Evolutionary conservation across 352 stramenopile genomes (phyloP).

Genomic region (Globisporangium splendens): DNA sequence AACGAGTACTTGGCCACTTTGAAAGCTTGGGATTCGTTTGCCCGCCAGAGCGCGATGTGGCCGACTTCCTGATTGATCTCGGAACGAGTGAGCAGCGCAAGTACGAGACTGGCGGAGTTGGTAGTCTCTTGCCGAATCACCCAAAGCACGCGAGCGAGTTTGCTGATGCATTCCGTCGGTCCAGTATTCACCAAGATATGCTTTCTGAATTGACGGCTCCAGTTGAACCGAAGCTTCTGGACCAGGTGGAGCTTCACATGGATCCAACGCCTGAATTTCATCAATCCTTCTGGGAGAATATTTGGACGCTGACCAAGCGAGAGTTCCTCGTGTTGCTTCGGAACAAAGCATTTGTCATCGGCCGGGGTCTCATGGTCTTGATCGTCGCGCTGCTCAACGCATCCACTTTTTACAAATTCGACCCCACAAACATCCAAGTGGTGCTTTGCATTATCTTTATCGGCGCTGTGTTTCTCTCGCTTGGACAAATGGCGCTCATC

Average conservation of each 20-base stretch:
- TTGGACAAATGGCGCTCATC: constrained; percentile 13
- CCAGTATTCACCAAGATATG: constrained; percentile 28
- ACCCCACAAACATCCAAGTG: constrained; percentile 7
- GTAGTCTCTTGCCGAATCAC: constrained; percentile 6
- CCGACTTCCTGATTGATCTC: constrained; percentile 24
- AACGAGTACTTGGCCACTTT: constrained; percentile 66
- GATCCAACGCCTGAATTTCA: constrained; percentile 40
- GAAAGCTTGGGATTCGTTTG: constrained; percentile 37
- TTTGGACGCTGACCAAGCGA: constrained; percentile 33
- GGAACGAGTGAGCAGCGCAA: constrained; percentile 2
- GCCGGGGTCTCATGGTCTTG: constrained; percentile 10
- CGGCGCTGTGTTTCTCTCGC: constrained; percentile 12
- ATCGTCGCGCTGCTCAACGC: constrained; percentile 14
- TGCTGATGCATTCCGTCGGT: constrained; percentile 25
- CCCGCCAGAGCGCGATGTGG: constrained; percentile 22
- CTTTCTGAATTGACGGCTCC: constrained; percentile 24
- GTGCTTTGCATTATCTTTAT: constrained; percentile 16
- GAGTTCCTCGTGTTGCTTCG: constrained; percentile 59
- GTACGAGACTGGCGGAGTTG: not conserved
- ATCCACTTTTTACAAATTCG: constrained; percentile 14
- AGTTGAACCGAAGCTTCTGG: constrained; percentile 19
- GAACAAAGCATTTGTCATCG: constrained; percentile 19
- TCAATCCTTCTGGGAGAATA: constrained; percentile 35
- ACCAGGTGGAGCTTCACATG: constrained; percentile 27
- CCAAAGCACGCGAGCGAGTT: constrained; percentile 26